Percentiles rank a stretch among this genome's conserved stretches.
These are phyloP conservation scores for Termitomyces heimii DNA, from an alignment of 768 basidiomycete species.

Conservation along the genomic window DNA sequence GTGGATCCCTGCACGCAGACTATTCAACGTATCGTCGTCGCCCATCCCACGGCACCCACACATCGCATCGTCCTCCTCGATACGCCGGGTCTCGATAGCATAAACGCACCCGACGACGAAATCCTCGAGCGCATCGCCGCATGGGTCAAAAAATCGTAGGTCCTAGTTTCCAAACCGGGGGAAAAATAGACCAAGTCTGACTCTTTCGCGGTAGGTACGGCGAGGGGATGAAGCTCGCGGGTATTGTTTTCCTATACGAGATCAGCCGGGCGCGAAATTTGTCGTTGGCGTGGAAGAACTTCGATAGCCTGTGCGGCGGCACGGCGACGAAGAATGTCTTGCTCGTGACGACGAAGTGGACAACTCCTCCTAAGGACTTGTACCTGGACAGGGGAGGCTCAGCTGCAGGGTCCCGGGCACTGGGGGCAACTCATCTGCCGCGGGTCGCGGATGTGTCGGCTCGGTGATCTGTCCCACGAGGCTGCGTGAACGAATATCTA, in stretches of 20 bases:
- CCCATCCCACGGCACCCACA: conserved; percentile 8
- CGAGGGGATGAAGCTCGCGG: conserved; percentile 9
- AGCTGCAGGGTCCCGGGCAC: conserved; percentile 3
- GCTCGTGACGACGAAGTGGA: conserved; percentile 13
- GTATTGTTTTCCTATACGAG: conserved; percentile 10
- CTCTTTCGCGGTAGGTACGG: neutral
- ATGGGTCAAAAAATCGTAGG: conserved; percentile 10
- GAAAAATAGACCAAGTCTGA: neutral
- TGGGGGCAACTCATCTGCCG: conserved; percentile 9
- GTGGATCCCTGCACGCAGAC: conserved; percentile 8
- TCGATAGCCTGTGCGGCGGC: conserved; percentile 8
- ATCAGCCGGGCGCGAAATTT: conserved; percentile 9
- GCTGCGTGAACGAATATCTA: conserved; percentile 3
- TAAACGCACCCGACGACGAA: conserved; percentile 4
- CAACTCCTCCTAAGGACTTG: neutral
- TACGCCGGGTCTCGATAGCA: conserved; percentile 12
- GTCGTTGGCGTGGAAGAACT: conserved; percentile 4
- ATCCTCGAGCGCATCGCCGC: conserved; percentile 5
- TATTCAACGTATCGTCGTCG: conserved; percentile 1
- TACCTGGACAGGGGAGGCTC: conserved; percentile 2
- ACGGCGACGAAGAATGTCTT: conserved; percentile 9
- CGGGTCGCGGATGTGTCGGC: conserved; percentile 11
- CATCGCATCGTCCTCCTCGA: conserved; percentile 10
- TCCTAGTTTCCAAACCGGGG: neutral
- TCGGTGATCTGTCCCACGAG: conserved; percentile 6